Conservation (phyloP, 139 green algal genomes). For the Klebsormidium nitens region DNA sequence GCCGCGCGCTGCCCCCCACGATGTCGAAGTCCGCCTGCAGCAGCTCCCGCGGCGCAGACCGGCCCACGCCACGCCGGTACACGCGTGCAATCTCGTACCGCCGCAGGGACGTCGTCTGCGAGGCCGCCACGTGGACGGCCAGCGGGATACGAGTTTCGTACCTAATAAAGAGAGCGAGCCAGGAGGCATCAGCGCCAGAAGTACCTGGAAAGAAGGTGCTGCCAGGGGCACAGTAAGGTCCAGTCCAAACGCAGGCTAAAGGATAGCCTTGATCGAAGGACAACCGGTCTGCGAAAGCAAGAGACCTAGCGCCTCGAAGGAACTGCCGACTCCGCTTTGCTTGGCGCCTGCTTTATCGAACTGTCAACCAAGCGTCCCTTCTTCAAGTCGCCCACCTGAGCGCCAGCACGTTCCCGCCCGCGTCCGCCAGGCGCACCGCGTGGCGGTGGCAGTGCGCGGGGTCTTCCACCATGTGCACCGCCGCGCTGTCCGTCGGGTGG, state of each 20-base stretch:
- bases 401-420: slow-evolving; percentile 8
- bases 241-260: no score
- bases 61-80: slow-evolving; percentile 26
- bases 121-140: not conserved
- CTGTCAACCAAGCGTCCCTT: no score
- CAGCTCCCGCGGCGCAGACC: slow-evolving; percentile 48
- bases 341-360: no score
- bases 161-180: no score
- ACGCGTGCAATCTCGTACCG: slow-evolving; percentile 61
- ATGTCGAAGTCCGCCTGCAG: slow-evolving; percentile 71
- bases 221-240: no score
- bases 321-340: no score
- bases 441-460: not conserved
- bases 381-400: slow-evolving; percentile 19
- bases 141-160: slow-evolving; percentile 12
- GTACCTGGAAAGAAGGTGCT: no score
- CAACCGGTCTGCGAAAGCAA: no score
- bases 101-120: slow-evolving; percentile 41
- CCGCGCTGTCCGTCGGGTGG: not conserved
- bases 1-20: slow-evolving; percentile 44
- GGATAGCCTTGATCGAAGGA: no score
- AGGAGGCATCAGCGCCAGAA: no score
- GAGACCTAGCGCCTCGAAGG: no score
- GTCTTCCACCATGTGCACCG: not conserved
- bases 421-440: slow-evolving; percentile 9